phyloP scores from a whole-genome alignment of 441 rosid species.

The Theobroma grandiflorum region DNA sequence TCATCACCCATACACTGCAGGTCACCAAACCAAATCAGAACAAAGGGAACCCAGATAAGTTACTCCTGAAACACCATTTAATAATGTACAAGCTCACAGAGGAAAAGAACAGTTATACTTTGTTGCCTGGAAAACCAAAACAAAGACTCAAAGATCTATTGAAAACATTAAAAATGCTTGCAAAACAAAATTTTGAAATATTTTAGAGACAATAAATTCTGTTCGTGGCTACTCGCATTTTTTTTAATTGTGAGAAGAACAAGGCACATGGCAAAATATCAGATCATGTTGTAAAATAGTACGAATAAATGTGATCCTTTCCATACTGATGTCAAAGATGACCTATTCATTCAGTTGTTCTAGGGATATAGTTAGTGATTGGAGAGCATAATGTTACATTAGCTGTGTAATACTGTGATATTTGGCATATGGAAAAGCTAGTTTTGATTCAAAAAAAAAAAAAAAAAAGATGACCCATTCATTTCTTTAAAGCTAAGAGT shows the following conservation, averaged over 20 bases:
- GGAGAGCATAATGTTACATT: no score
- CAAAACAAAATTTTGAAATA: background rate
- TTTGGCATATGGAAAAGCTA: no score
- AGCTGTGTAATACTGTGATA: no score
- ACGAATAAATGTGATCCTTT: background rate
- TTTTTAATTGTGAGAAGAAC: background rate
- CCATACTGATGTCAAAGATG: background rate
- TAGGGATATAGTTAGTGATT: no score
- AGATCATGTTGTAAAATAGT: background rate
- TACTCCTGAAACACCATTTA: background rate
- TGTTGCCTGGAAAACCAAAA: background rate
- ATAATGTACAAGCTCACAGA: background rate
- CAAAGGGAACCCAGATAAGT: constrained; percentile 14
- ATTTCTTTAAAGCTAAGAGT: background rate
- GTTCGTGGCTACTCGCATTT: background rate
- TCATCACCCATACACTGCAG: constrained; percentile 97
- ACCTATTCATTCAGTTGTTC: background rate
- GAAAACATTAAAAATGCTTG: background rate
- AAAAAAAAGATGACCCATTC: background rate
- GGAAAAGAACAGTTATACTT: background rate
- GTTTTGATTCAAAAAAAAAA: no score
- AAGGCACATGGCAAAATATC: background rate
- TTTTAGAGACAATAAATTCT: background rate
- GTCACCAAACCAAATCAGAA: constrained; percentile 29
- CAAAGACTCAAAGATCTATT: background rate